A percentile compares a stretch with the other conserved stretches of the same genome.
These are phyloP conservation scores for Penicillium egyptiacum DNA, from an alignment of 495 filamentous ascomycete species.

Conservation along the genomic window DNA sequence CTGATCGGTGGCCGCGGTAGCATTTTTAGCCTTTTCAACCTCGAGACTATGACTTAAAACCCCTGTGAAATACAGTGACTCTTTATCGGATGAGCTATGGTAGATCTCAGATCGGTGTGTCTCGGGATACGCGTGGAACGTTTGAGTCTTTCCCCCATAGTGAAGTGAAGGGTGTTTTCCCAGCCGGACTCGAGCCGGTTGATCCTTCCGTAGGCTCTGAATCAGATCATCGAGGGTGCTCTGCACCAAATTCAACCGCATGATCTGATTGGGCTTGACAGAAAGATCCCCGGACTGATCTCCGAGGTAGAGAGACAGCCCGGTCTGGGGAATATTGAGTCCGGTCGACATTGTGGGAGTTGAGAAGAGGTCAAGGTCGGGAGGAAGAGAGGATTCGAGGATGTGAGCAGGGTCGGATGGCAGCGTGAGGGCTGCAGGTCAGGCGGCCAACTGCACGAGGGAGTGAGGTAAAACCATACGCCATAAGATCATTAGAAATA, in stretches of 20 bases:
- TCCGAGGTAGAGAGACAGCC: constrained; percentile 47
- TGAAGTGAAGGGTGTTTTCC: constrained; percentile 51
- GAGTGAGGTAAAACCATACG: constrained; percentile 38
- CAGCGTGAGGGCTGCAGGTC: constrained; percentile 49
- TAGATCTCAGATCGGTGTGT: constrained; percentile 55
- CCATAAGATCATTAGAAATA: constrained; percentile 37
- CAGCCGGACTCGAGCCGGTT: constrained; percentile 52
- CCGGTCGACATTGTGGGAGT: constrained; percentile 39
- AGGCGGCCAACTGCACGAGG: constrained; percentile 45
- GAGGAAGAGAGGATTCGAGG: constrained; percentile 18
- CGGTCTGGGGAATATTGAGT: constrained; percentile 47
- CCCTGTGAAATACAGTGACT: constrained; percentile 53
- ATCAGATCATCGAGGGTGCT: constrained; percentile 70
- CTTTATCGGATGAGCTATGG: constrained; percentile 37
- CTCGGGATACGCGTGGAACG: constrained; percentile 49
- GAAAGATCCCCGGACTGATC: constrained; percentile 35
- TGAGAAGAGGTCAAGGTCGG: constrained; percentile 17
- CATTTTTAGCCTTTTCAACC: constrained; percentile 55
- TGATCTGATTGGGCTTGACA: constrained; percentile 49
- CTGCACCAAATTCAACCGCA: constrained; percentile 66
- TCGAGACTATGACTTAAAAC: constrained; percentile 57
- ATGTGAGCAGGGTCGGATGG: constrained; percentile 37
- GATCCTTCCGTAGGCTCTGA: constrained; percentile 60
- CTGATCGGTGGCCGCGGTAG: constrained; percentile 51
- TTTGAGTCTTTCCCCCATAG: constrained; percentile 53